A percentile compares a stretch with the other conserved stretches of the same genome.
Evolutionary conservation across 2,329 filamentous ascomycete species (phyloP).

Genomic region (Cercospora zeae-maydis): DNA sequence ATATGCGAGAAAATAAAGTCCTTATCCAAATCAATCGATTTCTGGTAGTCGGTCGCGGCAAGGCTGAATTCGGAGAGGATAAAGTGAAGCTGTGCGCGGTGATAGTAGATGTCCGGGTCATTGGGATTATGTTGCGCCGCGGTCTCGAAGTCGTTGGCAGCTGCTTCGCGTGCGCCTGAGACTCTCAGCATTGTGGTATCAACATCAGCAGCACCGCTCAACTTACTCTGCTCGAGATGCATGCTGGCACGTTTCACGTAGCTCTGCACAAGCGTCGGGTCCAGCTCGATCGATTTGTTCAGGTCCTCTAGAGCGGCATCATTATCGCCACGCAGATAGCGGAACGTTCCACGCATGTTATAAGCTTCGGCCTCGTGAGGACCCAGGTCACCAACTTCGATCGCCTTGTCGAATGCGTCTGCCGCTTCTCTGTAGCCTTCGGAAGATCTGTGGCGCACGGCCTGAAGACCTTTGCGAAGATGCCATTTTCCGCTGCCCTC

Average conservation of each 20-base stretch:
- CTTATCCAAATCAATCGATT: conserved; percentile 93
- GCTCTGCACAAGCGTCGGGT: conserved; percentile 85
- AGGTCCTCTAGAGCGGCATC: conserved; percentile 77
- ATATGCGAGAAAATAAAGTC: conserved; percentile 99
- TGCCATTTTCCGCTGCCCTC: conserved; percentile 80
- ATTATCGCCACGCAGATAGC: conserved; percentile 86
- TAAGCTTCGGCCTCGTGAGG: conserved; percentile 87
- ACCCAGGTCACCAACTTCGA: conserved; percentile 75
- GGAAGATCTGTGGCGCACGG: conserved; percentile 79
- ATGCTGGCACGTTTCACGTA: conserved; percentile 99
- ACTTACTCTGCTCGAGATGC: conserved; percentile 82
- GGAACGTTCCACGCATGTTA: conserved; percentile 95
- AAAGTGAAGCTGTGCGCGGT: conserved; percentile 96
- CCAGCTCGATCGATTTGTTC: conserved; percentile 86
- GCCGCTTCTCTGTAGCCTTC: conserved; percentile 90
- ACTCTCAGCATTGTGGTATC: conserved; percentile 34
- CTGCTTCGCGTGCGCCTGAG: conserved; percentile 74
- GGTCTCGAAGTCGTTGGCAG: conserved; percentile 80
- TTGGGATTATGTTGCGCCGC: conserved; percentile 79
- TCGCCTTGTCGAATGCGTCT: conserved; percentile 77
- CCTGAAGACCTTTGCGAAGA: conserved; percentile 75
- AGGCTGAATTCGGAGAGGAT: conserved; percentile 91
- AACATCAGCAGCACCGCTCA: conserved; percentile 14
- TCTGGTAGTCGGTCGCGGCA: conserved; percentile 97
- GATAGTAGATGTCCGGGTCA: conserved; percentile 98